Base-by-base conservation (phyloP, 768 basidiomycete species). In the Hebeloma cylindrosporum region DNA sequence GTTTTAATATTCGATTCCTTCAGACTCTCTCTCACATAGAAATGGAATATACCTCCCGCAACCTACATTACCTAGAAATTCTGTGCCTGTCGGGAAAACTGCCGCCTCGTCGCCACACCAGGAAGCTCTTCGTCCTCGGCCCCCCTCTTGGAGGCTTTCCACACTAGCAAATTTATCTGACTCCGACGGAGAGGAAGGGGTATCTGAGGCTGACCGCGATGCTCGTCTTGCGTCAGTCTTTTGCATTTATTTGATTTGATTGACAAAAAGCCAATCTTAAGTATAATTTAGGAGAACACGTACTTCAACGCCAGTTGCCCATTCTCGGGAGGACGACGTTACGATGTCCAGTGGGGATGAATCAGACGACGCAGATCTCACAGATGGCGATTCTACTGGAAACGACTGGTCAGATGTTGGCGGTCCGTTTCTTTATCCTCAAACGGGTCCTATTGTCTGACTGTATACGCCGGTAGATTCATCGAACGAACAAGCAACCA, bases 311-410 rank as follows among this genome's bases (percentile, higher is more conserved):
- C 74, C 73, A 4, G 48, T 67, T 17, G 48, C 65, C 34, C 65
- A 67, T 8, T 50, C 59, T 14, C 23, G 43, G 14, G 60, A 73
- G 18, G 75, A 77, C 5, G 77, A 82, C 36, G 67, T 66, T 13
- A 73, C 69, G 41, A 71, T 82, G 56, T 79, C 78, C 7, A 84
- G 80, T 38, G 81, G 79, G 3, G 88, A 90, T 51, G 89, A 92
- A 62, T 91, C 89, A 2, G 90, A 91, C 52, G 68, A 87, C 51
- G 81, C 79, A 17, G 85, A 84, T 56, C 58, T 86, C 37, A 85
- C 80, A 2, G 83, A 84, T 35, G 67, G 62, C 28, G 66, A 67
- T 43, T 74, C 69, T 33, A 72, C 77, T 9, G 76, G 77, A 33
- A 68, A 68, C 59, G 65, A 68, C 39, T 75, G 72, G 77, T 73